Conservation (phyloP, 2,329 filamentous ascomycete species). For the Aureobasidium sp. region DNA sequence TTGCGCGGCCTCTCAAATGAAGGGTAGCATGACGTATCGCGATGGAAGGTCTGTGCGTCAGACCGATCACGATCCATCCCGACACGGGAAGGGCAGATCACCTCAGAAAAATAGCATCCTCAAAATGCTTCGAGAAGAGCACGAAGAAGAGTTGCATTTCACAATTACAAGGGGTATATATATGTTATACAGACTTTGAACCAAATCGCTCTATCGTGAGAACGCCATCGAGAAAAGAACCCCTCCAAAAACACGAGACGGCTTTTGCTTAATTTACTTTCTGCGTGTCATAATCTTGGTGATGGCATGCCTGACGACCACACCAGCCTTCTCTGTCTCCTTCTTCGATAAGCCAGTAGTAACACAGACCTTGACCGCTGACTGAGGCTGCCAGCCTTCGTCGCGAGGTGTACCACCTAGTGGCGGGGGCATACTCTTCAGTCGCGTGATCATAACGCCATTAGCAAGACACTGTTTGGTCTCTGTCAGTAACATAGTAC, state of each 20-base stretch:
- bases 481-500: conserved; percentile 8
- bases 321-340: conserved; percentile 90
- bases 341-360: conserved; percentile 84
- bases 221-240: background rate
- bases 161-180: background rate
- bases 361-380: conserved; percentile 84
- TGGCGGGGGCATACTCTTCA: conserved; percentile 63
- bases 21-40: background rate
- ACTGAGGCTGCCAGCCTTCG: conserved; percentile 56
- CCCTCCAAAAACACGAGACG: background rate
- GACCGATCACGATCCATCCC: background rate
- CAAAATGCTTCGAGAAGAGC: background rate
- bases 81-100: background rate
- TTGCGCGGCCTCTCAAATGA: background rate
- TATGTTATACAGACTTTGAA: background rate
- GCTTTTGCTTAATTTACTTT: conserved; percentile 19
- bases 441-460: conserved; percentile 76
- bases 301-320: conserved; percentile 80
- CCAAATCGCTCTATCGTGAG: background rate
- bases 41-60: too few relatives aligned
- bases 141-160: background rate
- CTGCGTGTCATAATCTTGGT: conserved; percentile 70
- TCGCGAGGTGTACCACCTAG: conserved; percentile 58
- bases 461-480: conserved; percentile 64
- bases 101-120: background rate